Evolutionary conservation across 1,284 basidiomycete species (phyloP).

Genomic region (Cystobasidium sp.): DNA sequence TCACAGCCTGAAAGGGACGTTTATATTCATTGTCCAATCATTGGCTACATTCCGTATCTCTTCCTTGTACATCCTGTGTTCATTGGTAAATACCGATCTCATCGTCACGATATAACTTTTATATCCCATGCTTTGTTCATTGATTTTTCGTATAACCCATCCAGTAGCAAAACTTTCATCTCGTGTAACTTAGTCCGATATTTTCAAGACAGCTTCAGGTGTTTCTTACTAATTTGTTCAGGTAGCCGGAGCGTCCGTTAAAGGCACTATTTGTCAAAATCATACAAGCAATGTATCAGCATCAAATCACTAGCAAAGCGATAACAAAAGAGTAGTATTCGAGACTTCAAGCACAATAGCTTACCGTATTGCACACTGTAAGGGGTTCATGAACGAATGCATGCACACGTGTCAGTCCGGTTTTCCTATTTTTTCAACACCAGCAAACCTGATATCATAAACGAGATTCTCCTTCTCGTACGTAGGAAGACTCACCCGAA

Average conservation of each 20-base stretch:
- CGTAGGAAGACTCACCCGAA: constrained; percentile 62
- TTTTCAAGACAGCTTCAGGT: background rate
- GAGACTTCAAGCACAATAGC: background rate
- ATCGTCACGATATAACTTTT: background rate
- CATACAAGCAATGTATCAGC: too few species aligned
- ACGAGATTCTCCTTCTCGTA: background rate
- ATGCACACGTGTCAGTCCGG: too few species aligned
- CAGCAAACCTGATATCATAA: too few species aligned
- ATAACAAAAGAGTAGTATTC: too few species aligned
- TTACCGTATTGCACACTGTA: constrained; percentile 40
- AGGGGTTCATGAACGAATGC: too few species aligned
- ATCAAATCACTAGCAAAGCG: too few species aligned
- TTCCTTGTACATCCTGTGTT: background rate
- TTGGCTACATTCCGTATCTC: background rate
- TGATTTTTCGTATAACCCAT: too few species aligned
- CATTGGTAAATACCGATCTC: background rate
- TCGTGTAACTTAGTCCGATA: too few species aligned
- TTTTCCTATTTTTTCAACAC: too few species aligned
- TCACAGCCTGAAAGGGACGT: too few species aligned
- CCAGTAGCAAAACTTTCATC: too few species aligned
- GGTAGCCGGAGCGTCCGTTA: constrained; percentile 7
- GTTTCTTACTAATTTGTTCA: background rate
- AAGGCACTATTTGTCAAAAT: background rate
- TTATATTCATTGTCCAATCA: too few species aligned
- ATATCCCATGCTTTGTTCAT: background rate